Conservation (phyloP, 345 rosid species). For the Dipteronia sinensis region DNA sequence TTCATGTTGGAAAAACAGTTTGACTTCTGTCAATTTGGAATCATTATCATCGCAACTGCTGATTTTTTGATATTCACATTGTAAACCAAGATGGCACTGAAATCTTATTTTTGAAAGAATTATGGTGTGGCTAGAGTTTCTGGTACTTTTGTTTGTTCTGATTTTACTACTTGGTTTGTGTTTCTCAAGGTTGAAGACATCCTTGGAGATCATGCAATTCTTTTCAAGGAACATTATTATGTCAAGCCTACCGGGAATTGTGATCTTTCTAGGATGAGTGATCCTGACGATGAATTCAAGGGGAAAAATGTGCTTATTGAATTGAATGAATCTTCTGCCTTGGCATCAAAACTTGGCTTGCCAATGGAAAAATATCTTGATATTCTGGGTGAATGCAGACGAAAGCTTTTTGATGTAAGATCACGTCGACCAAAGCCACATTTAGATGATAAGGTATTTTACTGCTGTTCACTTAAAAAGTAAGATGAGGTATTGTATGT, state of each 20-base stretch:
- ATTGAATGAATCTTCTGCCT: conserved; percentile 57
- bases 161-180: conserved; percentile 10
- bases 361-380: conserved; percentile 63
- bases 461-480: neutral
- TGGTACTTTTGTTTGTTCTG: conserved; percentile 10
- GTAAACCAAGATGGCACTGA: neutral
- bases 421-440: conserved; percentile 78
- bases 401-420: conserved; percentile 75
- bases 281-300: conserved; percentile 80
- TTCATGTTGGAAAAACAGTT: neutral
- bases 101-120: neutral
- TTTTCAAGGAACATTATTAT: conserved; percentile 81
- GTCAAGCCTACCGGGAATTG: conserved; percentile 82
- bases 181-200: conserved; percentile 64
- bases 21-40: neutral
- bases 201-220: conserved; percentile 69
- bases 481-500: conserved; percentile 49
- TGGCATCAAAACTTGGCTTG: conserved; percentile 63
- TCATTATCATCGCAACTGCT: no score
- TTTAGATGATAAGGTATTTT: conserved; percentile 82
- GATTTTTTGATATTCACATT: neutral
- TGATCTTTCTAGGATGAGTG: conserved; percentile 85
- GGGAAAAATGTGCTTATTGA: conserved; percentile 85
- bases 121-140: neutral
- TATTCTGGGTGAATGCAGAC: conserved; percentile 71